Evolutionary conservation across 139 green algal genomes (phyloP), one percentile per base, ranked within the genome.

Genomic region (Closterium sp.): DNA sequence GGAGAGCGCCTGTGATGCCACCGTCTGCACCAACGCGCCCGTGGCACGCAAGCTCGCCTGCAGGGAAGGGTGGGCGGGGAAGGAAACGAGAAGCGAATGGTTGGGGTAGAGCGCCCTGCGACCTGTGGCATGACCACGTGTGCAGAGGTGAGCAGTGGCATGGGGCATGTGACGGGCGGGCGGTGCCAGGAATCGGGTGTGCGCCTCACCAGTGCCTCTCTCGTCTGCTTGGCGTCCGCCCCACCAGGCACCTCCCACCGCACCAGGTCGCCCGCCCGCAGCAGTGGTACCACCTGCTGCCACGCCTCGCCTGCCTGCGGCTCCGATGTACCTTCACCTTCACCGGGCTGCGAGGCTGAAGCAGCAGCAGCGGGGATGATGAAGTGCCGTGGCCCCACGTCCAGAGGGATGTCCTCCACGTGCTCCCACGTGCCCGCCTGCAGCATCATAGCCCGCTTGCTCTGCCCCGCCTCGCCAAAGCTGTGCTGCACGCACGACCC

Each of bases 401-500:
- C 94, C 11, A 99, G 84, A 0, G 91, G 94, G 1, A 98, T 94
- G 10, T 91, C 91, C 17, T 88, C 91, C 89, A 96, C 89, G 85
- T 95, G 85, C 29, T 96, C 96, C 87, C 27, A 27, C 42, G 30
- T 28, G 91, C 70, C n/a, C 28, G 29, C 32, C 62, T 98, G 94
- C n/a, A 99, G 94, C 86, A 99, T 93, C 91, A 99, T 93, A 91
- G 99, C 93, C 0, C 93, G 91, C 95, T 99, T 99, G 73, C 92
- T 31, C 94, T 99, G 97, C 2, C 96, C 96, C 21, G 95, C 95
- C 94, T 99, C 98, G 9, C 91, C 91, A 0, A 92, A 88, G 0
- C 95, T 96, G 29, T 94, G 27, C 96, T 99, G 97, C 94, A 99
- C 99, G 1, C 97, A 98, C 0, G 97, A 98, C 6, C 98, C 98